Evolutionary conservation across 2,329 filamentous ascomycete genomes (phyloP).

Genomic region (Aspergillus sergii): DNA sequence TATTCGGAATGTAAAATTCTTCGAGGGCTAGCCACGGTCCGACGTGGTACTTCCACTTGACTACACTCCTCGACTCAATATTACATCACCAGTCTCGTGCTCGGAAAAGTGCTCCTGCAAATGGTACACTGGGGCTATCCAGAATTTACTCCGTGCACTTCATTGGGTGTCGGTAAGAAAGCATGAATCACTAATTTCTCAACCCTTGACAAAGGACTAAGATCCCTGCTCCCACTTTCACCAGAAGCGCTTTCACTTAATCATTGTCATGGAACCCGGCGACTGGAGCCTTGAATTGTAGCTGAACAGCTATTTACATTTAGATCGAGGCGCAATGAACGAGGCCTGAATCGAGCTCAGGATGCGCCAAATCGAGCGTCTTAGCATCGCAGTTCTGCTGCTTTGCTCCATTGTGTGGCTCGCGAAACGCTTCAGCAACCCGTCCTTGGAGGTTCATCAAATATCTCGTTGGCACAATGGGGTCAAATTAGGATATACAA

Average conservation of each 20-base stretch:
- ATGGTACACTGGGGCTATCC: background rate
- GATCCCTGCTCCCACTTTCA: background rate
- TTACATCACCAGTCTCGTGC: background rate
- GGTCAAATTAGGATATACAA: background rate
- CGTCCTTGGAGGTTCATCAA: background rate
- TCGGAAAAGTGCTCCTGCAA: background rate
- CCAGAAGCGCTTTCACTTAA: background rate
- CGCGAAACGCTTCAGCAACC: conserved; percentile 21
- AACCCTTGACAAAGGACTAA: background rate
- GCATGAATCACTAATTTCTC: background rate
- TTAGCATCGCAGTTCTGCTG: conserved; percentile 9
- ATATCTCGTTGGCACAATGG: background rate
- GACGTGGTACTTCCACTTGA: background rate
- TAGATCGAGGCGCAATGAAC: background rate
- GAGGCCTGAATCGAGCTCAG: background rate
- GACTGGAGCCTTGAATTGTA: background rate
- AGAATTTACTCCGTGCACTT: background rate
- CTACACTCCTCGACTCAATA: background rate
- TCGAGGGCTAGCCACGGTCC: background rate
- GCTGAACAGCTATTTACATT: background rate
- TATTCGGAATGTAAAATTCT: background rate
- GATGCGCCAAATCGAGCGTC: conserved; percentile 8
- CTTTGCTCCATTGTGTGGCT: conserved; percentile 23
- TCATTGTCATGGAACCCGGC: background rate
- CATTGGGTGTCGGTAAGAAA: background rate